phyloP scores from a whole-genome alignment of 352 stramenopile species.

The Paralagenidium karlingii region DNA sequence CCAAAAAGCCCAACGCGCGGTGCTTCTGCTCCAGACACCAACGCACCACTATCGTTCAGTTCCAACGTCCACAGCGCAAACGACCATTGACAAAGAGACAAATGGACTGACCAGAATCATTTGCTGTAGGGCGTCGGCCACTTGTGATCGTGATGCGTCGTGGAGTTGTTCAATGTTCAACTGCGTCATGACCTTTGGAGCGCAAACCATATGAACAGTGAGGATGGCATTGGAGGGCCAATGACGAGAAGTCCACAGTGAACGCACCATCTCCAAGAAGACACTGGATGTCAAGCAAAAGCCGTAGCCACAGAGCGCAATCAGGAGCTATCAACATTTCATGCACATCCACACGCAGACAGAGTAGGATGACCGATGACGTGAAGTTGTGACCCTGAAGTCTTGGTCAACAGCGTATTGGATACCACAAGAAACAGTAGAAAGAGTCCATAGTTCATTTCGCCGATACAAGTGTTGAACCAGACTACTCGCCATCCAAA shows the following conservation, averaged over 20 bases:
- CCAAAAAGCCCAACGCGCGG: slow-evolving; percentile 41
- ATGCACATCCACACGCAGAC: no score
- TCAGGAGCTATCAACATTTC: slow-evolving; percentile 31
- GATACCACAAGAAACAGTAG: slow-evolving; percentile 36
- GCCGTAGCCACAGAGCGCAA: slow-evolving; percentile 30
- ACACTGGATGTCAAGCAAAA: slow-evolving; percentile 39
- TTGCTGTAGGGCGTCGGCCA: background rate
- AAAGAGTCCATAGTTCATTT: slow-evolving; percentile 73
- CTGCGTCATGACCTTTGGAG: background rate
- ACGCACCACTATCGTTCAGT: background rate
- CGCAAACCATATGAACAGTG: background rate
- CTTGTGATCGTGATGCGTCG: background rate
- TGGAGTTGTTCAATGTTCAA: background rate
- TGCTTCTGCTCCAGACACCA: background rate
- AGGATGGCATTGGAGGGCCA: background rate
- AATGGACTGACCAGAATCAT: slow-evolving; percentile 1
- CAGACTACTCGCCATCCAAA: slow-evolving; percentile 23
- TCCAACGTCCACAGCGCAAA: background rate
- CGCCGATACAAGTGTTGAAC: slow-evolving; percentile 78
- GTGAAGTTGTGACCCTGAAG: background rate
- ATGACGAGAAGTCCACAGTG: background rate
- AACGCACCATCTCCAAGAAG: slow-evolving; percentile 15
- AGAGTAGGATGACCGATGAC: background rate
- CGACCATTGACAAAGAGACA: background rate
- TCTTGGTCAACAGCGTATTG: background rate